Evolutionary conservation across 805 yeast species (phyloP), one percentile per base, ranked within the genome.

Genomic region (Metschnikowia gruessii): DNA sequence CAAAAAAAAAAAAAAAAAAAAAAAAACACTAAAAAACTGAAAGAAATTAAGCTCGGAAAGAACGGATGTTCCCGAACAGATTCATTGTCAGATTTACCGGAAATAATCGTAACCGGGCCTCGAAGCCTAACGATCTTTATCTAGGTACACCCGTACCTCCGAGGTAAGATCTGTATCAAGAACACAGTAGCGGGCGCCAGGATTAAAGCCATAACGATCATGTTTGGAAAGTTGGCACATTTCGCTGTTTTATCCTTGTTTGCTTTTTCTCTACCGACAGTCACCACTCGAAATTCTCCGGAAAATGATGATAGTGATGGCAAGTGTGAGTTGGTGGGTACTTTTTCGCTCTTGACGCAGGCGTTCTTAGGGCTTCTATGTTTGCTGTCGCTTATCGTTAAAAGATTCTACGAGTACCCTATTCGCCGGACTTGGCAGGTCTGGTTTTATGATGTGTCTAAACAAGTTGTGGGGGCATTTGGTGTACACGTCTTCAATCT

Each of bases 371-470:
- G 97, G 0, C 60, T 85, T 7, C 68, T 90, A 19, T 90, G 96
- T 11, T 64, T 94, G 3, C 74, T 83, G 24, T 81, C 92, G 2
- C 69, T 92, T 36, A 80, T 90, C 2, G 66, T 83, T 35, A 92
- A 94, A 60, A 74, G 98, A 44, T 79, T 70, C 49, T 79, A 82
- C 50, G 99, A 92, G 59, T 77, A 77, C 50, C 97, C 97, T 1
- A 63, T 74, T 37, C 76, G 90, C 54, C 73, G 99, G 52, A 91
- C 95, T 3, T 81, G 96, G 87, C 76, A 78, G 55, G 83, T 91
- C 11, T 92, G 98, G 98, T 59, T 77, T 15, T 91, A 80, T 59
- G 99, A 92, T 62, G 95, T 92, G 1, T 79, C 87, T 15, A 92
- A 94, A 60, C 99, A 92, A 62, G 75, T 92, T 0, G 68, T 88